These are phyloP conservation scores for Ceratocystiopsis sp. DNA, from an alignment of 2,329 filamentous ascomycete species.

Conservation along the genomic window DNA sequence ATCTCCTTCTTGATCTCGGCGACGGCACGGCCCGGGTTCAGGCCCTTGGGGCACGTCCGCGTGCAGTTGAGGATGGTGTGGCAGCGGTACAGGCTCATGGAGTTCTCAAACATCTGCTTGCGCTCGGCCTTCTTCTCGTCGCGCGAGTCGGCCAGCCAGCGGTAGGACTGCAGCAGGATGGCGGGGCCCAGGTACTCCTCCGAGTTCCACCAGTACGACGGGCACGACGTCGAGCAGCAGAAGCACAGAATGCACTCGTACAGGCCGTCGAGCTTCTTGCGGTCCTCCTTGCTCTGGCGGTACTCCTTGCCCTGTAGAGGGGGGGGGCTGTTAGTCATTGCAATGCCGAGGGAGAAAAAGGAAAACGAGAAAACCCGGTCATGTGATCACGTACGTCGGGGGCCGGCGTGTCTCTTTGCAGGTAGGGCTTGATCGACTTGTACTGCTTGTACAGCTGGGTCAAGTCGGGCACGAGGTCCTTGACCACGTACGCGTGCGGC, in stretches of 20 bases:
- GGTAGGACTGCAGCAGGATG: slow-evolving; percentile 92
- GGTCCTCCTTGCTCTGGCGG: slow-evolving; percentile 79
- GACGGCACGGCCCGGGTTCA: slow-evolving; percentile 91
- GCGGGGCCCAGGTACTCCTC: slow-evolving; percentile 97
- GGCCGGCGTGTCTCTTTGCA: slow-evolving; percentile 74
- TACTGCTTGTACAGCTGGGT: slow-evolving; percentile 99
- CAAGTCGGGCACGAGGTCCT: slow-evolving; percentile 94
- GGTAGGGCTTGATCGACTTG: slow-evolving; percentile 98
- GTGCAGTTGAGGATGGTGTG: slow-evolving; percentile 99
- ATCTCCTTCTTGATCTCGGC: slow-evolving; percentile 98
- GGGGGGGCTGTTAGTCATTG: neutral
- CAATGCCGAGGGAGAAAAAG: slow-evolving; percentile 3
- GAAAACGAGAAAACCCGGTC: neutral
- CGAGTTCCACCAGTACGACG: slow-evolving; percentile 99
- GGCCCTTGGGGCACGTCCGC: slow-evolving; percentile 90
- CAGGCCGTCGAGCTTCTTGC: slow-evolving; percentile 90
- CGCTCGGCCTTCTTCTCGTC: slow-evolving; percentile 80
- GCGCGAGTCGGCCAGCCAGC: slow-evolving; percentile 89
- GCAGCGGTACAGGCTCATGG: slow-evolving; percentile 96
- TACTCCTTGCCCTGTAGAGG: slow-evolving; percentile 69
- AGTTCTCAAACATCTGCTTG: slow-evolving; percentile 88
- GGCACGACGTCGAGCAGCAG: slow-evolving; percentile 97
- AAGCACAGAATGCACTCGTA: slow-evolving; percentile 99
- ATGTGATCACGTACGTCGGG: slow-evolving; percentile 50
- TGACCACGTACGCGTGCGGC: slow-evolving; percentile 97